Conservation (phyloP, 148 eudicot genomes). For the Camellia granthamiana region DNA sequence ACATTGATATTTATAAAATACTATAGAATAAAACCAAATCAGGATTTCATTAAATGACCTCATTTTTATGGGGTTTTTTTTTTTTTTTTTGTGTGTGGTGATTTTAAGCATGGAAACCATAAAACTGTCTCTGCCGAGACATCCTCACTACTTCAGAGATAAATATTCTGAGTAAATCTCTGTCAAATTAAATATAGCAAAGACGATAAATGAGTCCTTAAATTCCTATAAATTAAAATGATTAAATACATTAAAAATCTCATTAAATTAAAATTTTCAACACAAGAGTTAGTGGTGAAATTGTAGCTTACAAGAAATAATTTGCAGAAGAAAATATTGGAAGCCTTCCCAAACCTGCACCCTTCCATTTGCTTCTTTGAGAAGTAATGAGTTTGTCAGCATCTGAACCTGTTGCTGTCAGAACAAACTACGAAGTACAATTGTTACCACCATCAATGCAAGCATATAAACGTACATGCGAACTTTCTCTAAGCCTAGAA, state of each 20-base stretch:
- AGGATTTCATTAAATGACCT: no score
- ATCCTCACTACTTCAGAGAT: neutral
- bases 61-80: no score
- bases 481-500: constrained; percentile 4
- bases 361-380: constrained; percentile 70
- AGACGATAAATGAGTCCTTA: neutral
- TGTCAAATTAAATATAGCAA: neutral
- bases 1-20: no score
- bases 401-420: constrained; percentile 88
- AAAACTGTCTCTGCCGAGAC: neutral
- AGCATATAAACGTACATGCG: constrained; percentile 5
- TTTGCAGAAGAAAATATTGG: constrained; percentile 82
- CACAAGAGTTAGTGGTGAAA: constrained; percentile 4
- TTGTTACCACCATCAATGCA: neutral
- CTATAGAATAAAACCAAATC: no score
- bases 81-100: no score
- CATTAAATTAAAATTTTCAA: neutral
- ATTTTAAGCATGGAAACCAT: neutral
- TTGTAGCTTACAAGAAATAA: constrained; percentile 66
- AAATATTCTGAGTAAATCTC: neutral
- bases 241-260: neutral
- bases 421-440: constrained; percentile 60
- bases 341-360: constrained; percentile 73
- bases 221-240: neutral
- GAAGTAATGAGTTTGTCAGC: constrained; percentile 62